Evolutionary conservation across 2,329 filamentous ascomycete genomes (phyloP).

Genomic region (Grosmannia clavigera): DNA sequence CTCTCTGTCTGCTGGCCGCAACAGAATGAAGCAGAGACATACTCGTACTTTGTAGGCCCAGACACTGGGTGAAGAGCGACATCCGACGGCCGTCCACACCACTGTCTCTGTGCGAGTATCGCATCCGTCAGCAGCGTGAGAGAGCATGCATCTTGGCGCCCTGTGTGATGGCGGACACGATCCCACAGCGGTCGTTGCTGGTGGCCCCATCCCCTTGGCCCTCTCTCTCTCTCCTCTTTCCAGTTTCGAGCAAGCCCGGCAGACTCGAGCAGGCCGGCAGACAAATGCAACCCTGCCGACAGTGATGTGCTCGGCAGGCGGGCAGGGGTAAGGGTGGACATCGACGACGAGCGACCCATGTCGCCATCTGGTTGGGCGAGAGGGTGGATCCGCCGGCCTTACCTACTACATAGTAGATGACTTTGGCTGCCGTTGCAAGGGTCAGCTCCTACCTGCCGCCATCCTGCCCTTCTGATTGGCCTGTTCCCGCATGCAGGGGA

Average conservation of each 20-base stretch:
- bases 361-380: constrained; percentile 5
- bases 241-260: neutral
- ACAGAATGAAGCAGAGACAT: neutral
- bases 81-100: neutral
- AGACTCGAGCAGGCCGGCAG: neutral
- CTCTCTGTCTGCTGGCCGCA: neutral
- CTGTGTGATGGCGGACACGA: neutral
- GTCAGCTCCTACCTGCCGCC: constrained; percentile 13
- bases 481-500: constrained; percentile 10
- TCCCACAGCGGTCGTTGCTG: neutral
- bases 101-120: too few species aligned
- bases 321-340: neutral
- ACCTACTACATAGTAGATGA: neutral
- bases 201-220: neutral
- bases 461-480: constrained; percentile 23
- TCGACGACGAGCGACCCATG: constrained; percentile 3
- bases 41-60: neutral
- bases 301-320: constrained; percentile 7
- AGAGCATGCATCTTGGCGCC: neutral
- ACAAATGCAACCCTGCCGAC: neutral
- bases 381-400: constrained; percentile 3
- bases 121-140: neutral
- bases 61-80: neutral
- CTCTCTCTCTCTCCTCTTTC: neutral
- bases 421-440: constrained; percentile 7